Percentiles rank a stretch among this genome's conserved stretches.
Conservation (phyloP, 805 yeast genomes). For the Cyberlindnera americana region DNA sequence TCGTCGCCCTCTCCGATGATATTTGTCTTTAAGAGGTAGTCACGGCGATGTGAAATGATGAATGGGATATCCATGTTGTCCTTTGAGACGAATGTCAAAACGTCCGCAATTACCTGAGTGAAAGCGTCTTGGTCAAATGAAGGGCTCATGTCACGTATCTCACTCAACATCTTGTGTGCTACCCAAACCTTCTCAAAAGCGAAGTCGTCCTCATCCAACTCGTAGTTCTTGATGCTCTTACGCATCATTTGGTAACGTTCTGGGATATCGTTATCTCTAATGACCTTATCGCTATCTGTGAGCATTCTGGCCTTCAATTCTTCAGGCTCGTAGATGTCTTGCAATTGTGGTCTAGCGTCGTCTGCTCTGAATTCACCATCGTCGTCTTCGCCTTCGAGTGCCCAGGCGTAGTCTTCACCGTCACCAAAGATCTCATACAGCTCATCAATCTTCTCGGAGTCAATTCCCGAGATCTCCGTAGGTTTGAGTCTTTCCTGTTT, state of each 20-base stretch:
- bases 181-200: slow-evolving; percentile 78
- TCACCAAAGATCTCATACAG: slow-evolving; percentile 94
- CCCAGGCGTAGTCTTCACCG: slow-evolving; percentile 98
- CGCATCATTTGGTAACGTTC: slow-evolving; percentile 87
- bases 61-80: slow-evolving; percentile 90
- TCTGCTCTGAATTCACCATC: slow-evolving; percentile 40
- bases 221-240: slow-evolving; percentile 57
- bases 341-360: slow-evolving; percentile 50
- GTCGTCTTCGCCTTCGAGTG: slow-evolving; percentile 82
- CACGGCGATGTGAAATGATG: slow-evolving; percentile 93
- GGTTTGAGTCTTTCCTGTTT: slow-evolving; percentile 49
- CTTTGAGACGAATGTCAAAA: slow-evolving; percentile 64
- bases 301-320: slow-evolving; percentile 88
- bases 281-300: slow-evolving; percentile 86
- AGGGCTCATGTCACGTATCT: slow-evolving; percentile 27
- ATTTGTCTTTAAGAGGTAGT: slow-evolving; percentile 63
- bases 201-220: slow-evolving; percentile 66
- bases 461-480: slow-evolving; percentile 57
- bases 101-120: slow-evolving; percentile 65
- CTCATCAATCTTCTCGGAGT: slow-evolving; percentile 89
- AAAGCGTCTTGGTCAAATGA: slow-evolving; percentile 48
- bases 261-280: slow-evolving; percentile 84
- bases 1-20: slow-evolving; percentile 42
- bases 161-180: slow-evolving; percentile 45
- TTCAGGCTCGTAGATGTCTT: slow-evolving; percentile 91